Evolutionary conservation across 2,329 filamentous ascomycete species (phyloP).

Genomic region (Nectriaceae sp.): DNA sequence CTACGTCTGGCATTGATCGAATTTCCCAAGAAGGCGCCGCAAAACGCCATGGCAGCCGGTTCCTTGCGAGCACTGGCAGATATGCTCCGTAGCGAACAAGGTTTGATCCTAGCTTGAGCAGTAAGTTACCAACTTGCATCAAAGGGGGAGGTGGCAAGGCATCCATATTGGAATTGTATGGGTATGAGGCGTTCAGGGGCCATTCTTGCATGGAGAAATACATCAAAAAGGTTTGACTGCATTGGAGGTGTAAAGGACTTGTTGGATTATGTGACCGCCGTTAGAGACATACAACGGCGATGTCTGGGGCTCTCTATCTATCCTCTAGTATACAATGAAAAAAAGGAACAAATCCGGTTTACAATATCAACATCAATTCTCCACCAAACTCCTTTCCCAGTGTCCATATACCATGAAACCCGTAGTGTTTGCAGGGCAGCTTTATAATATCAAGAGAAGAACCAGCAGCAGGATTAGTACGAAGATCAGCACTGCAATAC

Average conservation of each 20-base stretch:
- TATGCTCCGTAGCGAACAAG: slow-evolving; percentile 51
- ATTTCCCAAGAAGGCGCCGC: slow-evolving; percentile 60
- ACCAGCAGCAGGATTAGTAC: slow-evolving; percentile 86
- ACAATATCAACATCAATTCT: slow-evolving; percentile 11
- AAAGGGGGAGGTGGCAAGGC: slow-evolving; percentile 2
- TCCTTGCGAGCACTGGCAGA: slow-evolving; percentile 56
- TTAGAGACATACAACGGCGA: slow-evolving; percentile 9
- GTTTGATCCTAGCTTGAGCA: slow-evolving; percentile 45
- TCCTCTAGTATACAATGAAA: slow-evolving; percentile 26
- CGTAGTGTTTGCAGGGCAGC: not conserved
- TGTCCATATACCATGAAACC: not conserved
- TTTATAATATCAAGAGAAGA: slow-evolving; percentile 66
- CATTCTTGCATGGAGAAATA: slow-evolving; percentile 1
- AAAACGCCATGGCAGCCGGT: slow-evolving; percentile 50
- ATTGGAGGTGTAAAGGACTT: slow-evolving; percentile 19
- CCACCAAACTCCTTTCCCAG: slow-evolving; percentile 22
- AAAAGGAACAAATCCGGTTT: slow-evolving; percentile 14
- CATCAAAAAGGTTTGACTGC: slow-evolving; percentile 7
- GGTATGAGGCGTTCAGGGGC: slow-evolving; percentile 15
- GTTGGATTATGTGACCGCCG: slow-evolving; percentile 23
- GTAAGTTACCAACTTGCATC: not conserved
- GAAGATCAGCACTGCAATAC: slow-evolving; percentile 84
- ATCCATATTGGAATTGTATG: slow-evolving; percentile 8
- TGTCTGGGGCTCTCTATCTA: slow-evolving; percentile 22
- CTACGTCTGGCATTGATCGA: slow-evolving; percentile 72